Evolutionary conservation across 2,329 filamentous ascomycete species (phyloP), one percentile per base, ranked within the genome.

Genomic region (Colletotrichum higginsianum): DNA sequence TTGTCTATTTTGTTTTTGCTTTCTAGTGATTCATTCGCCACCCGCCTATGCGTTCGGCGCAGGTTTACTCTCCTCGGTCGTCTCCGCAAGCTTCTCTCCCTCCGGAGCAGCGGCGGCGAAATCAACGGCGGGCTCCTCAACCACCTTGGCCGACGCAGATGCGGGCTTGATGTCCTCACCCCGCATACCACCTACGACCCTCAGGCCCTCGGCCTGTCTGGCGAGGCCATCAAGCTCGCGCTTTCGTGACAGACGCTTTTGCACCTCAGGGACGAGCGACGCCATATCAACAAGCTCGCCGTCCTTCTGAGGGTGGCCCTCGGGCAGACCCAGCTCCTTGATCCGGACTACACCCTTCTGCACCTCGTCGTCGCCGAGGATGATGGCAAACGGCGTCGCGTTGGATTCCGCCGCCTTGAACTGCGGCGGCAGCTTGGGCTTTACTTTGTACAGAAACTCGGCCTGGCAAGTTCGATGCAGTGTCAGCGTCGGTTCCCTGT

Each of bases 281-380:
- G 82, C 82, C 74, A 93, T 86, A 64, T 91, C 85, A 26, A 98
- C 90, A 67, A 95, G 83, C 52, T 95, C 88, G 61, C 95, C 96
- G 71, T 97, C 93, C 85, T 98, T 98, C 81, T 98, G 94, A 0
- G 94, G 92, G 86, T 98, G 93, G 35, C 91, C 94, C 50, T 96
- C 92, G 4, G 89, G 88, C 67, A 97, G 86, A 56, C 94, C 85
- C 81, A 87, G 83, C 88, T 85, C 91, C 90, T 98, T 98, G 80
- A 98, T 88, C 83, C 93, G 94, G 75, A 97, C 92, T 81, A 97
- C 92, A 64, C 95, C 95, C 35, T 90, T 87, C 72, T 91, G 92
- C 50, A 97, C 85, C 83, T 98, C 96, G 66, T 98, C 95, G 78
- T 98, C 94, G 55, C 96, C 96, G 1, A 99, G 87, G 76, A 98